Evolutionary conservation across 169 alveolate genomes (phyloP), one percentile per base, ranked within the genome.

Genomic region (Plasmodium fragile): DNA sequence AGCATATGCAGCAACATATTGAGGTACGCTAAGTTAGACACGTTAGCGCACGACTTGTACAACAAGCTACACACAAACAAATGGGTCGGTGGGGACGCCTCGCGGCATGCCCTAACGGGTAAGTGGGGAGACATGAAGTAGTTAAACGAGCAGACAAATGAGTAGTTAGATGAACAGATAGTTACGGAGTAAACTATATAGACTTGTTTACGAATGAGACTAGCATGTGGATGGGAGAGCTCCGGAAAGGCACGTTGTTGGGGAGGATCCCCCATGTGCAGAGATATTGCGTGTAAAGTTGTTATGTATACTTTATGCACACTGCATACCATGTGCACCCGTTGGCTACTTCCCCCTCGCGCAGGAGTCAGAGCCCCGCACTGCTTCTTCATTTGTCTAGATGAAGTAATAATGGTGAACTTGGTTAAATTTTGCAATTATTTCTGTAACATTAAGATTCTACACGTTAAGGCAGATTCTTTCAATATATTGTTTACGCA

Each of bases 301-400:
- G 7, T 16, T 73, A 1, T 73, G 59, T 49, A 13, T 49, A 13
- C 22, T 16, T 16, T 6, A 3, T 11, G 52, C 22, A 49, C 59
- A 49, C 59, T 49, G 16, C 16, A 7, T 49, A 49, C 22, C 11
- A 11, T 49, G 59, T 73, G 32, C 53, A 16, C 22, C 43, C 53
- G 11, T 32, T 73, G 28, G 10, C 1, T 30, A 25, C 4, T 16
- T 39, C 53, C 53, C 25, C 13, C 13, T 32, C n/a, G 28, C 18
- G 79, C 5, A 87, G 93, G 89, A 39, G 13, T 87, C n/a, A 55
- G 93, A 87, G 93, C 83, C 7, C 93, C 93, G 2, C 93, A 87
- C 34, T 87, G 93, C 71, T 87, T 87, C 81, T 87, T 87, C 70
- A 49, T 87, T 30, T 87, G 93, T 43, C 36, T 79, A 59, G 93